These are phyloP conservation scores for Sarocladium brachiariae DNA, from an alignment of 2,329 filamentous ascomycete species.

Conservation along the genomic window DNA sequence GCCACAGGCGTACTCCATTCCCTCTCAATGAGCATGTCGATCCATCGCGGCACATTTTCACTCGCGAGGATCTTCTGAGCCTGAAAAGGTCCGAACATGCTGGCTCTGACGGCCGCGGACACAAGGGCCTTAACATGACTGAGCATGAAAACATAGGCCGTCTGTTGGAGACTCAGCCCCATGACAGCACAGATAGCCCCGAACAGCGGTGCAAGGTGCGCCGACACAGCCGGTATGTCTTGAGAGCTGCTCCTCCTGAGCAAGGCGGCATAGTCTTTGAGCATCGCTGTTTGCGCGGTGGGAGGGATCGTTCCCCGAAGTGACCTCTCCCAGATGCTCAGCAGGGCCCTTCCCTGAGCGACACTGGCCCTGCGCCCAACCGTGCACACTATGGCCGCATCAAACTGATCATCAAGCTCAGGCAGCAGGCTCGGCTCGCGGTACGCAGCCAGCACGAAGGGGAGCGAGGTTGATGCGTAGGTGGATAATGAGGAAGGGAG, in stretches of 20 bases:
- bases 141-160: conserved; percentile 69
- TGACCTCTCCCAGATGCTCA: conserved; percentile 70
- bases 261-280: conserved; percentile 27
- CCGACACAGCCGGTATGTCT: conserved; percentile 40
- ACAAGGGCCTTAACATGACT: conserved; percentile 70
- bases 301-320: conserved; percentile 36
- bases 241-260: conserved; percentile 12
- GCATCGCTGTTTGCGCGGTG: conserved; percentile 17
- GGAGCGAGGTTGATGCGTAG: conserved; percentile 64
- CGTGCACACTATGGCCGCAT: conserved; percentile 71
- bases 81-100: conserved; percentile 74
- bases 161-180: conserved; percentile 52
- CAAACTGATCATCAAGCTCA: conserved; percentile 65
- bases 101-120: conserved; percentile 69
- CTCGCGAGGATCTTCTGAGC: conserved; percentile 67
- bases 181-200: conserved; percentile 60
- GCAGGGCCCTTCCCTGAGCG: conserved; percentile 67
- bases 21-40: conserved; percentile 50
- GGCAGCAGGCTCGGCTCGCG: conserved; percentile 43
- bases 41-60: conserved; percentile 46
- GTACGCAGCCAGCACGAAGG: conserved; percentile 66
- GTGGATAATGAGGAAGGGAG: conserved; percentile 64
- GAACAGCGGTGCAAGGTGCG: conserved; percentile 65
- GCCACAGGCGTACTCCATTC: conserved; percentile 55
- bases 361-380: conserved; percentile 70